phyloP scores from a whole-genome alignment of 1,139 yeast genomes.

The Scheffersomyces titani region DNA sequence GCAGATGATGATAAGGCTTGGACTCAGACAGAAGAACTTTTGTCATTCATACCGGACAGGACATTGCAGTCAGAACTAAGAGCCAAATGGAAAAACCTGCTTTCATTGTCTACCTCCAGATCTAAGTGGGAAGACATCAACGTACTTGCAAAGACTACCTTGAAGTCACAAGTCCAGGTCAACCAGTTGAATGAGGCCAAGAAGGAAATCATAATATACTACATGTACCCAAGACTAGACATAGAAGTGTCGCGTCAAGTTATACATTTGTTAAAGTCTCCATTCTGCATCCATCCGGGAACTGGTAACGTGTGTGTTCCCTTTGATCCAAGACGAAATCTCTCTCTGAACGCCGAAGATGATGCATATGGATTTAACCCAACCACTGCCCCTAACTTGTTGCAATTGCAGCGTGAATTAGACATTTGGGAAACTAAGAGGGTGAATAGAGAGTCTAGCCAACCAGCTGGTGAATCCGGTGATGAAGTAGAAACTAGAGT shows the following conservation, averaged over 20 bases:
- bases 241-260: slow-evolving; percentile 88
- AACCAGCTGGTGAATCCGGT: slow-evolving; percentile 24
- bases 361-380: slow-evolving; percentile 70
- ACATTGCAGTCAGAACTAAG: slow-evolving; percentile 54
- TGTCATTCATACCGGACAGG: slow-evolving; percentile 63
- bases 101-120: slow-evolving; percentile 32
- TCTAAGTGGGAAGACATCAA: slow-evolving; percentile 86
- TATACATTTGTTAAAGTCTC: slow-evolving; percentile 91
- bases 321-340: slow-evolving; percentile 57
- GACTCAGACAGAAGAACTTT: slow-evolving; percentile 52
- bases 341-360: slow-evolving; percentile 35
- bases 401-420: slow-evolving; percentile 57
- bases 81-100: slow-evolving; percentile 42
- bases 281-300: slow-evolving; percentile 97
- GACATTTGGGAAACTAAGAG: slow-evolving; percentile 44
- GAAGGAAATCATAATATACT: slow-evolving; percentile 78
- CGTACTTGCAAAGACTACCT: slow-evolving; percentile 47
- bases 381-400: slow-evolving; percentile 73
- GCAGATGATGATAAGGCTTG: slow-evolving; percentile 42
- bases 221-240: slow-evolving; percentile 89
- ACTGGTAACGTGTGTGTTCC: slow-evolving; percentile 99
- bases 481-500: slow-evolving; percentile 23
- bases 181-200: slow-evolving; percentile 66
- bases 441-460: slow-evolving; percentile 28
- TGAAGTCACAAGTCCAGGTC: slow-evolving; percentile 42